Conservation (phyloP, 2,329 filamentous ascomycete species). For the Aspergillus awamori region DNA sequence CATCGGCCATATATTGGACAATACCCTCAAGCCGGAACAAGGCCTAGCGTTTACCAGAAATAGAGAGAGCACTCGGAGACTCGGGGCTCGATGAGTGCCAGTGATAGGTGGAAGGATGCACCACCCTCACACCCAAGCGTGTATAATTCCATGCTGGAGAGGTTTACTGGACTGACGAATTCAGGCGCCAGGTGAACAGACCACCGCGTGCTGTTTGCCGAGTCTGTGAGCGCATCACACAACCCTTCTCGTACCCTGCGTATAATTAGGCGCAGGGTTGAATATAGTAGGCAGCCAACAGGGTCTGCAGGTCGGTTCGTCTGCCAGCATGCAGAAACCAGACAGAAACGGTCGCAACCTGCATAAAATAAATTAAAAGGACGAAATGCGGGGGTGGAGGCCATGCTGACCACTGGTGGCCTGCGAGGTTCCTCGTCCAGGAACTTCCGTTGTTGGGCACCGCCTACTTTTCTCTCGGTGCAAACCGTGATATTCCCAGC, state of each 20-base stretch:
- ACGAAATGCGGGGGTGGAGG: conserved; percentile 8
- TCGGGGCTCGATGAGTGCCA: background rate
- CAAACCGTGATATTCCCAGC: background rate
- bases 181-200: conserved; percentile 3
- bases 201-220: conserved; percentile 4
- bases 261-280: conserved; percentile 4
- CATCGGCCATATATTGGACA: background rate
- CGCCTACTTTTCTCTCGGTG: background rate
- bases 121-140: background rate
- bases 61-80: background rate
- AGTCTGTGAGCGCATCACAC: conserved; percentile 3
- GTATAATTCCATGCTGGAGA: background rate
- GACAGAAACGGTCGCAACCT: conserved; percentile 9
- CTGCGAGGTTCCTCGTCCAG: conserved; percentile 1
- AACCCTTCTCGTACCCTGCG: conserved; percentile 1
- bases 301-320: conserved; percentile 7
- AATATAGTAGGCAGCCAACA: conserved; percentile 1
- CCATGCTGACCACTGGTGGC: background rate
- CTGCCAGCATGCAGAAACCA: conserved; percentile 6
- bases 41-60: background rate
- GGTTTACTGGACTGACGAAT: background rate
- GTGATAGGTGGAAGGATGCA: conserved; percentile 2
- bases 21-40: background rate
- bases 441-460: conserved; percentile 6
- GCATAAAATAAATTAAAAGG: conserved; percentile 11